phyloP scores from a whole-genome alignment of 768 basidiomycete species.

The Rhodotorula graminis region DNA sequence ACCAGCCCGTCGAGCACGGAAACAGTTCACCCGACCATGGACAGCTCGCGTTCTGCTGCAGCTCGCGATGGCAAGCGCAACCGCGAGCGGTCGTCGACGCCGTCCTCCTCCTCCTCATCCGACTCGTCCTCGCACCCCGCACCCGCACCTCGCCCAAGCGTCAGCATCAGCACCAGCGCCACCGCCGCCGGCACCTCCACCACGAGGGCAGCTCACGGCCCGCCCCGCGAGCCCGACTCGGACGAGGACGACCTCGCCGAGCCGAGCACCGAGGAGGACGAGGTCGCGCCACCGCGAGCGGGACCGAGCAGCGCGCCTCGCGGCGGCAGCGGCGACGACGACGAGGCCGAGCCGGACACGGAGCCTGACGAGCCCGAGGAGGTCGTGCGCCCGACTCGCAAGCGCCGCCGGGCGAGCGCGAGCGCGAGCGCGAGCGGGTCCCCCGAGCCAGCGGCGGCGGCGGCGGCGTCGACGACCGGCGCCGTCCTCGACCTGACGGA shows the following conservation, averaged over 20 bases:
- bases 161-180: no score
- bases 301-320: background rate
- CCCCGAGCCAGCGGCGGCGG: background rate
- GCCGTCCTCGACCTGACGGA: conserved; percentile 24
- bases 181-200: no score
- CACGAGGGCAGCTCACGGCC: background rate
- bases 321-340: background rate
- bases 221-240: background rate
- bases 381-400: no score
- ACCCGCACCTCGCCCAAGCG: no score
- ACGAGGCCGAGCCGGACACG: background rate
- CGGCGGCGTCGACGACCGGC: background rate
- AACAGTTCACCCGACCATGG: background rate
- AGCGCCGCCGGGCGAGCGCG: background rate
- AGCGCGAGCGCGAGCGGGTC: no score
- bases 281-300: no score
- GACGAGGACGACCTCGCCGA: background rate
- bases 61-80: background rate
- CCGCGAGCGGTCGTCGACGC: no score
- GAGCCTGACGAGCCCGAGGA: background rate
- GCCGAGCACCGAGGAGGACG: background rate
- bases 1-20: background rate
- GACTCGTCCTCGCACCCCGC: background rate
- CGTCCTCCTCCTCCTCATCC: no score
- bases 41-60: background rate